phyloP scores from a whole-genome alignment of 2,329 filamentous ascomycete genomes.

The Alternaria postmessia region DNA sequence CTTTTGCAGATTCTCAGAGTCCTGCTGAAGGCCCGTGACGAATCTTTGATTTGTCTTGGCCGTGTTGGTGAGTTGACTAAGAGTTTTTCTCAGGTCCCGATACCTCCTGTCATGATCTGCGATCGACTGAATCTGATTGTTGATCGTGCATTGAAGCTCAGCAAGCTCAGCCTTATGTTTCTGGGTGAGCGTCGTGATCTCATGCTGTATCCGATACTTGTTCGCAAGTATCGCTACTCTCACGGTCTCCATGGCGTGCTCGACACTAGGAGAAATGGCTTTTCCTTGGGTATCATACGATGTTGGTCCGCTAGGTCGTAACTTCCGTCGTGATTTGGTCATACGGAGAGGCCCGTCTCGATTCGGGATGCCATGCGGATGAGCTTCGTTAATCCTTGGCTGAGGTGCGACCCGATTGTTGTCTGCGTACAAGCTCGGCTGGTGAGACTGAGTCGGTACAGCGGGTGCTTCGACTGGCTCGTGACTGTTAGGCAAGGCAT shows the following conservation, averaged over 20 bases:
- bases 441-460: not conserved
- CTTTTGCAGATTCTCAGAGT: conserved; percentile 36
- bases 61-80: conserved; percentile 21
- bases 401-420: not conserved
- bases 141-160: conserved; percentile 15
- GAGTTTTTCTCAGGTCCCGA: not conserved
- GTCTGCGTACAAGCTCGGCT: not conserved
- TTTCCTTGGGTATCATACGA: not conserved
- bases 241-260: conserved; percentile 16
- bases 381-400: not conserved
- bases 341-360: conserved; percentile 11
- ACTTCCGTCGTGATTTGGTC: conserved; percentile 19
- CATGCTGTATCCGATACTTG: conserved; percentile 17
- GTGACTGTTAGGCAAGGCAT: not conserved
- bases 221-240: conserved; percentile 21
- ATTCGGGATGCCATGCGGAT: not conserved
- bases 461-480: not conserved
- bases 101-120: conserved; percentile 18
- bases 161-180: conserved; percentile 16
- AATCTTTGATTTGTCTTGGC: conserved; percentile 35
- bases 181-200: conserved; percentile 2
- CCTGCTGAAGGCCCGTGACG: conserved; percentile 37
- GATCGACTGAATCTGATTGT: conserved; percentile 16
- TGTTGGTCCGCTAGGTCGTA: not conserved
- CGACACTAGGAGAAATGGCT: conserved; percentile 4